Evolutionary conservation across 2,329 filamentous ascomycete species (phyloP), one percentile per base, ranked within the genome.

Genomic region (Trichoderma sp.): DNA sequence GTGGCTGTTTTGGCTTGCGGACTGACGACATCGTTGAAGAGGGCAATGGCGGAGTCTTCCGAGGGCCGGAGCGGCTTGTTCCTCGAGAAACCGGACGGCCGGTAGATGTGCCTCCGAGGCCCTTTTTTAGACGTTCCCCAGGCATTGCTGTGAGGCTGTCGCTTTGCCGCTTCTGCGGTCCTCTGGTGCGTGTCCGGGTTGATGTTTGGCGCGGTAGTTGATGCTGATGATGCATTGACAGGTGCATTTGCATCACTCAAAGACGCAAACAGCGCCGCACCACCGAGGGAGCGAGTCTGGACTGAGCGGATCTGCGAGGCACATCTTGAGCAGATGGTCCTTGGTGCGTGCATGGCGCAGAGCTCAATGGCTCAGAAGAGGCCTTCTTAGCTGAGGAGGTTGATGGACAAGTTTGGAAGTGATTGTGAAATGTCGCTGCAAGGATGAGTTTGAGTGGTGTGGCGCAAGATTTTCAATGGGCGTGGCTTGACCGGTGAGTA

Each of bases 1-100:
- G 14, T 24, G 45, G 15, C 30, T 26, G 39, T 48, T 43, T 52
- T 48, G 39, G 58, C 14, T 19, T 55, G 47, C 15, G 70, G 70
- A 15, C 69, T 72, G 58, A 77, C 74, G n/a, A 77, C 75, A 14
- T 77, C 74, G 52, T 77, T 75, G 72, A 78, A 78, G 17, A 77
- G 66, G 1, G 73, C 75, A 44, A 77, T 50, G 28, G 75, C 72
- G 5, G 72, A 65, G 9, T 73, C 72, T 43, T 71, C 63, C 0
- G 66, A 39, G 6, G 55, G 10, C 10, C 58, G 70, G 5, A 62
- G 44, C 26, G 14, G 64, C 51, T 6, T 67, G 34, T 24, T 58
- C 62, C 43, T 43, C 14, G 54, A 26, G 24, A 65, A 68, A 19
- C 55, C 26, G 21, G 64, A 9, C 12, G 64, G 57, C 12, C 60